Evolutionary conservation across 306 rosid species (phyloP), one percentile per base, ranked within the genome.

Genomic region (Trifolium pratense): DNA sequence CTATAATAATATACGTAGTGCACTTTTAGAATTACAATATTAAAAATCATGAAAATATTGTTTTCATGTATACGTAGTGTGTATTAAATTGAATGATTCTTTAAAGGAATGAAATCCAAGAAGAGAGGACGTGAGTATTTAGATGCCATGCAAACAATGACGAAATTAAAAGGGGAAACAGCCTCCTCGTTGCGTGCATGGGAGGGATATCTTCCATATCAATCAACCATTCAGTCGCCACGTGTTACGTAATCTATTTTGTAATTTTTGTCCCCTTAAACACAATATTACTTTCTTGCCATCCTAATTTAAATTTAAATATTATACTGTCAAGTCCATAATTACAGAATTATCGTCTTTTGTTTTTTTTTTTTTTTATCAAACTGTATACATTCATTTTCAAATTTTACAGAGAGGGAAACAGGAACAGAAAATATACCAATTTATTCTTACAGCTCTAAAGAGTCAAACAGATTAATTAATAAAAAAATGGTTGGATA

Each of bases 131-230:
- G 87, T 78, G 68, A 15, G 14, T 66, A 26, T 63, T 70, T 65
- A 1, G 72, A 71, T 69, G 87, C 85, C 96, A 90, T 90, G 93
- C 91, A 90, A 76, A 80, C 20, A 26, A 75, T 75, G 92, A 84
- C 89, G 62, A 59, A 15, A 59, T 59, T 15, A 31, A 82, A 63
- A 62, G 73, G 76, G 36, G 37, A 43, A 43, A 9, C 49, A 81
- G 68, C 66, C 73, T 43, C 75, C 60, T 34, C 78, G 14, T 85
- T 89, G 93, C 93, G 88, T 90, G 93, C 93, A 91, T 91, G 93
- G 86, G 68, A 76, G 64, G 84, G 64, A 82, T 75, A 85, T 83
- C 82, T 79, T 76, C 81, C 72, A 80, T 23, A 66, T 66, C 52
- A 65, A 64, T 39, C 87, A 81, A 76, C 59, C 87, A 62, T 29